phyloP scores from a whole-genome alignment of 129 eudicot species.

The Deinandra increscens region DNA sequence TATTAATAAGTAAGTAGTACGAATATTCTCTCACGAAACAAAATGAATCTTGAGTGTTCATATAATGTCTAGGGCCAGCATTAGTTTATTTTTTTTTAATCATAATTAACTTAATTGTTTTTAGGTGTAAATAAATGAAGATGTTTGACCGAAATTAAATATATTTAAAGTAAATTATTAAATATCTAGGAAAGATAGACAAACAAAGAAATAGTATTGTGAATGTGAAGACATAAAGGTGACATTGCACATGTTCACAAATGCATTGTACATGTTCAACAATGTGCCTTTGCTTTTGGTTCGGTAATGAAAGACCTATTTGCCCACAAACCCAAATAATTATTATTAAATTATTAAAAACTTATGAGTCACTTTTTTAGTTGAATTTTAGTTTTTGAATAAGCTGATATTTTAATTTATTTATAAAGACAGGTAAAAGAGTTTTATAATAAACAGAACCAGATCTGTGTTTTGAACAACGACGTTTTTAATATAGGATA shows the following conservation, averaged over 20 bases:
- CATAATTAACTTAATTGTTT: background rate
- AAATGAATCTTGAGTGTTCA: background rate
- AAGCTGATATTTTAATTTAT: too few species aligned
- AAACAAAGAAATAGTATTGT: slow-evolving; percentile 33
- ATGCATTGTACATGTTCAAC: slow-evolving; percentile 40
- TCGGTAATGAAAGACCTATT: slow-evolving; percentile 40
- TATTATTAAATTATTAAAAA: too few species aligned
- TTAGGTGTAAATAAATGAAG: background rate
- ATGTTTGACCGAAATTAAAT: slow-evolving; percentile 22
- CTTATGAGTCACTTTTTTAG: too few species aligned
- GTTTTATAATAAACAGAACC: too few species aligned
- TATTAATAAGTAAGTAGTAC: too few species aligned
- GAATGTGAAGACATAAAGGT: slow-evolving; percentile 39
- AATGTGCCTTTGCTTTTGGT: slow-evolving; percentile 43
- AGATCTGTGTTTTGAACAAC: too few species aligned
- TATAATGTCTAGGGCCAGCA: background rate
- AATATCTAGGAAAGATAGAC: slow-evolving; percentile 26
- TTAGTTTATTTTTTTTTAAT: background rate
- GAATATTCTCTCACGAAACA: background rate
- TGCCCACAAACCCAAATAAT: slow-evolving; percentile 38
- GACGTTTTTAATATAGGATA: too few species aligned
- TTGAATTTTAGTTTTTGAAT: too few species aligned
- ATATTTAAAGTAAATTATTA: background rate
- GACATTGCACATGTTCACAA: slow-evolving; percentile 45
- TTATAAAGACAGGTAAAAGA: too few species aligned